Conservation (phyloP, 352 stramenopile species). For the Phytophthora foliorum region DNA sequence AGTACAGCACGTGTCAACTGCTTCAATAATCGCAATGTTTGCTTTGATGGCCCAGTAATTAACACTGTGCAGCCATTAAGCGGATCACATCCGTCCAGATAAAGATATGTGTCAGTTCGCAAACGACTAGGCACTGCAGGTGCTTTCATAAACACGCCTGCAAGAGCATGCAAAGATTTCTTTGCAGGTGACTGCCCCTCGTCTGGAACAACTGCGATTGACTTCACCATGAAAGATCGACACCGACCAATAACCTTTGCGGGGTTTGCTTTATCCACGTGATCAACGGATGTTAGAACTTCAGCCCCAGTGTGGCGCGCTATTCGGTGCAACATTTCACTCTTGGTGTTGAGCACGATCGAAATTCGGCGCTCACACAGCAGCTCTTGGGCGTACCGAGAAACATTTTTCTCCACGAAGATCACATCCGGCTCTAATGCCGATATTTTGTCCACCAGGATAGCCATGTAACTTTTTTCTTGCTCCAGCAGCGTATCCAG, state of each 20-base stretch:
- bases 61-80: constrained; percentile 95
- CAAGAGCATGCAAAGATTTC: constrained; percentile 42
- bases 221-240: constrained; percentile 75
- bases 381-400: constrained; percentile 93
- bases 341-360: constrained; percentile 96
- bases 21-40: constrained; percentile 94
- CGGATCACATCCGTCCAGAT: constrained; percentile 96
- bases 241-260: constrained; percentile 72
- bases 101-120: constrained; percentile 91
- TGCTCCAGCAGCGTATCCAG: constrained; percentile 97
- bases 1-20: constrained; percentile 91
- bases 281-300: constrained; percentile 94
- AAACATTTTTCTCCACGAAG: constrained; percentile 93
- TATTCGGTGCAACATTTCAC: constrained; percentile 93
- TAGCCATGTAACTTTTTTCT: constrained; percentile 98
- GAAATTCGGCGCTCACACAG: constrained; percentile 92
- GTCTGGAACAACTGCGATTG: constrained; percentile 51
- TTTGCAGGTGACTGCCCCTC: constrained; percentile 44
- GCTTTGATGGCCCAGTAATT: constrained; percentile 91
- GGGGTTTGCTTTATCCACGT: constrained; percentile 80
- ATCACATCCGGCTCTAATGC: constrained; percentile 96
- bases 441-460: constrained; percentile 97
- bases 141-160: constrained; percentile 39
- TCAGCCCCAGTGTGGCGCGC: constrained; percentile 93
- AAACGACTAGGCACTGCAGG: constrained; percentile 37